Conservation (phyloP, 495 filamentous ascomycete genomes). For the Viridothelium virens region DNA sequence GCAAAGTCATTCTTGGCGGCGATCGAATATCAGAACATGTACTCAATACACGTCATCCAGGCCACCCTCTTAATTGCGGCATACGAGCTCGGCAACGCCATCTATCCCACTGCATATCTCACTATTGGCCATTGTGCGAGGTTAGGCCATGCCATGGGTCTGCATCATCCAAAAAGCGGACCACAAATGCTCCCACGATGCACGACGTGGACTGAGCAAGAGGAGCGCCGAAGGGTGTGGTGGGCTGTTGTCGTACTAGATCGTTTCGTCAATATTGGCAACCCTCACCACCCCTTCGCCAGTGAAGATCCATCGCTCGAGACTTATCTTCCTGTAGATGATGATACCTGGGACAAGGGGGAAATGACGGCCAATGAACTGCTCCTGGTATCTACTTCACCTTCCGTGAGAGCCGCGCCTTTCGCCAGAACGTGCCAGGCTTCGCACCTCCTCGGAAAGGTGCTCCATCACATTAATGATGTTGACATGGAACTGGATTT, state of each 20-base stretch:
- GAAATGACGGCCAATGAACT: conserved; percentile 23
- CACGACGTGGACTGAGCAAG: conserved; percentile 43
- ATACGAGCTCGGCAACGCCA: conserved; percentile 44
- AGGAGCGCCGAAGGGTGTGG: conserved; percentile 45
- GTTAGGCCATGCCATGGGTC: conserved; percentile 42
- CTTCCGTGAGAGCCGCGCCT: conserved; percentile 15
- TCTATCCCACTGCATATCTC: conserved; percentile 46
- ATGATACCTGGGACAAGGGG: conserved; percentile 37
- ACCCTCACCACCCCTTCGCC: conserved; percentile 37
- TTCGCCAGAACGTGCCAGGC: conserved; percentile 24
- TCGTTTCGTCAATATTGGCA: conserved; percentile 41
- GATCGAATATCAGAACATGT: conserved; percentile 36
- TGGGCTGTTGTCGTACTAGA: conserved; percentile 48
- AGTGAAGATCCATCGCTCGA: conserved; percentile 39
- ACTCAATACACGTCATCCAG: conserved; percentile 41
- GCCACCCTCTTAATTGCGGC: conserved; percentile 39
- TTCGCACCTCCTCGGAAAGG: conserved; percentile 21
- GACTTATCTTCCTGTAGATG: conserved; percentile 39
- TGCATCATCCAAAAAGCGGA: conserved; percentile 35
- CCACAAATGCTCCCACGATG: conserved; percentile 30
- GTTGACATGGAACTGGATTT: conserved; percentile 16
- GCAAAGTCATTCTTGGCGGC: conserved; percentile 38
- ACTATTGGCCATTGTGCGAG: conserved; percentile 38
- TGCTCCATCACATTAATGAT: conserved; percentile 20
- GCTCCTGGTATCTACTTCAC: conserved; percentile 14